Base-by-base conservation (phyloP, 768 basidiomycete genomes). In the Galerina sulciceps region DNA sequence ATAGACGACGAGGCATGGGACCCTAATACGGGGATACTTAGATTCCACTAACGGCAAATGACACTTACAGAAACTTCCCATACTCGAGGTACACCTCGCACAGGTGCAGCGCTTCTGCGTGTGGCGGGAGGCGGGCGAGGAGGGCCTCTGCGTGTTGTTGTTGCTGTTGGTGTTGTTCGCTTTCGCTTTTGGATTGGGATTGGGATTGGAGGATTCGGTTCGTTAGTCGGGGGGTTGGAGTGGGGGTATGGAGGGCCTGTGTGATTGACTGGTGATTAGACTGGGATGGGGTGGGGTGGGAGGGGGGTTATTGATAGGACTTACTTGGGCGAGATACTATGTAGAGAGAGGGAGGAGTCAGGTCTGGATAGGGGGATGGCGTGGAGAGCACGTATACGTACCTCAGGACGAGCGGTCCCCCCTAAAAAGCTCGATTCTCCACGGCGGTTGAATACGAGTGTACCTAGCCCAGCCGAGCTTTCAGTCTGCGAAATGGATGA, bases 401-500 rank as follows among this genome's bases (percentile, higher is more conserved):
- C 88, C 79, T 91, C 89, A 20, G 86, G 79, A 37, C 87, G 82
- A 6, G 90, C 85, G 0, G 87, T 90, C 57, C 80, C 79, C 15
- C 90, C 88, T 57, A 86, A 76, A 67, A 86, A 88, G 36, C 72
- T 79, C 0, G 81, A 77, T 60, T 84, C 83, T 0, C 85, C 85
- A 46, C 80, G 69, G 20, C 78, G 68, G n/a, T 81, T 84, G 22
- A 89, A 76, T 2, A 80, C 81, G 50, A 68, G 22, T 11, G 67
- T 68, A 26, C 67, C 67, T 68, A 15, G 10, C 3, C 8, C 45
- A 1, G 34, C 20, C 36, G 40, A 51, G 26, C 10, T 2, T 40
- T 22, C 0, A 53, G 17, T 44, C 26, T 10, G 35, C 18, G 13
- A 4, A 36, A 15, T 35, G 11, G 4, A 13, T 20, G 22, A 4